Base-by-base conservation (phyloP, 2,329 filamentous ascomycete genomes). In the Sclerotinia sclerotiorum region DNA sequence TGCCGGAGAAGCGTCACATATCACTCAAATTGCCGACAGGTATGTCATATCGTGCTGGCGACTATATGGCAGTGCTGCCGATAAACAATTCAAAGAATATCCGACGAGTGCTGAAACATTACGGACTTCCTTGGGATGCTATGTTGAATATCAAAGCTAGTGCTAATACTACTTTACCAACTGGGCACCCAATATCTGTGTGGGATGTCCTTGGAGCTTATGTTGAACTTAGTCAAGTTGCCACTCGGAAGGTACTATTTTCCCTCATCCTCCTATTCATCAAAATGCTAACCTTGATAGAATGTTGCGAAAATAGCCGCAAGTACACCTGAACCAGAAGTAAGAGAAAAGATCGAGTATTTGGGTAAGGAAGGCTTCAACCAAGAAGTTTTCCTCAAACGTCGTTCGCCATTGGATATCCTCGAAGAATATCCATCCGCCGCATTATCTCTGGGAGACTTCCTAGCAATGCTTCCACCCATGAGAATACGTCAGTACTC, bases 401-500 rank as follows among this genome's bases (percentile, higher is more conserved):
- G 85, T 13, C 80, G 88, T 27, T 89, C 88, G 0, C 79, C 90
- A 0, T 81, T 94, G 8, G 89, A 93, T 70, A 81, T 94, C 1
- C 83, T 94, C 1, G 88, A 92, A 74, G 82, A 84, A 15, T 89
- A 88, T 75, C 82, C 85, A 0, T 79, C 81, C 0, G 81, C 91
- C 44, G 79, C 84, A 3, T 78, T 94, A 0, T 83, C 90, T 0
- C 84, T 95, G 48, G 84, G 84, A 4, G 80, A 85, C 24, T 94
- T 90, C 80, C 82, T 95, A 10, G 82, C 84, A 46, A 89, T 93
- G 83, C 84, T 93, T 0, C 90, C 90, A 1, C 89, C 91, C 0
- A 91, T 95, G 88, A 87, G 90, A 39, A 84, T 91, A 51, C 85
- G 90, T n/a, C 89, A 92, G 77, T 93, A 93, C 81, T 91, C 88